Evolutionary conservation across 495 filamentous ascomycete genomes (phyloP), one percentile per base, ranked within the genome.

Genomic region (Aspergillus incahuasiensis): DNA sequence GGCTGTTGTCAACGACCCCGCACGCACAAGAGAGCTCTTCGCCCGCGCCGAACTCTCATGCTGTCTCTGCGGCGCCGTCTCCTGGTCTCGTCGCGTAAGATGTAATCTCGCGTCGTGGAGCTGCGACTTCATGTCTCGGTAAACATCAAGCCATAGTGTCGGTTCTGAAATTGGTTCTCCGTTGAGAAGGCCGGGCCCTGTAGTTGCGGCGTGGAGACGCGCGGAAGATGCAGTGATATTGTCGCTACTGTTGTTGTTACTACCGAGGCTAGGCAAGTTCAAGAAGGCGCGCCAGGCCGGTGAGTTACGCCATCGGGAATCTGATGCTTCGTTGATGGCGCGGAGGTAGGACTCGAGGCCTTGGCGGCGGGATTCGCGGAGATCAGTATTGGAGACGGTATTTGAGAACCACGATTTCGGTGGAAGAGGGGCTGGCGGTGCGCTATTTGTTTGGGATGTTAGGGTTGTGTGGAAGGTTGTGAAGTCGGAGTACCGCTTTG

Each of bases 401-500:
- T 85, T 86, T 55, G 82, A 77, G 71, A 95, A 86, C 90, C 90
- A 97, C 39, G 88, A 85, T 69, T 97, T 97, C 12, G 74, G 63
- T 13, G 92, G 92, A 7, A 95, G 77, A 2, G 90, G 73, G 9
- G 72, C 70, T 22, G 92, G 86, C 0, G 86, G 87, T 11, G 80
- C 61, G 13, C 72, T 35, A 68, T 83, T 83, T 46, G 86, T 83
- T 61, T 85, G 77, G 54, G 79, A 71, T 61, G 75, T 76, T 8
- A 98, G 83, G 21, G 80, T 61, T n/a, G 68, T 62, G 76, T 98
- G 85, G 54, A 98, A 86, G 56, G 81, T 68, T 44, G 78, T 74
- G 73, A 98, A 97, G 68, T 97, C 95, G 52, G 86, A 92, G 81
- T 97, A 98, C 63, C 94, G 91, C 73, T 97, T 97, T 58, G 86